These are phyloP conservation scores for Penicillium dipodomyicola DNA, from an alignment of 495 filamentous ascomycete species.

Conservation along the genomic window DNA sequence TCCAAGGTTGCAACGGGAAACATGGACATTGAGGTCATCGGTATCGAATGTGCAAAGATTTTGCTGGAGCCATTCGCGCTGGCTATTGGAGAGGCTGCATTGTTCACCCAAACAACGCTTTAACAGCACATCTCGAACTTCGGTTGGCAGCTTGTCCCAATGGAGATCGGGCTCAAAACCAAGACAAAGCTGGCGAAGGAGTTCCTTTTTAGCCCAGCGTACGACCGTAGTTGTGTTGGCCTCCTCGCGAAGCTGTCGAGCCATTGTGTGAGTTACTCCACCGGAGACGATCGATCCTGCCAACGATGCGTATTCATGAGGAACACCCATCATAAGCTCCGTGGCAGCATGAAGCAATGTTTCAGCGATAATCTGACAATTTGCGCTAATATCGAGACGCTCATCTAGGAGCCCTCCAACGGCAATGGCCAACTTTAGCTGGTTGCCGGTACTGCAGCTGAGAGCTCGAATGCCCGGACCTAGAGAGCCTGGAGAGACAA, in stretches of 20 bases:
- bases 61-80: constrained; percentile 36
- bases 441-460: constrained; percentile 38
- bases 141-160: constrained; percentile 42
- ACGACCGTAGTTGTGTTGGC: constrained; percentile 32
- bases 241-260: constrained; percentile 39
- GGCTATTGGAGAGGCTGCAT: constrained; percentile 26
- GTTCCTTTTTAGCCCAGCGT: constrained; percentile 45
- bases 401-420: constrained; percentile 38
- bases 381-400: constrained; percentile 43
- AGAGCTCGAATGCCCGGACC: constrained; percentile 49
- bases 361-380: constrained; percentile 53
- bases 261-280: constrained; percentile 39
- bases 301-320: constrained; percentile 50
- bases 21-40: constrained; percentile 33
- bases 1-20: constrained; percentile 45
- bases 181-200: constrained; percentile 42
- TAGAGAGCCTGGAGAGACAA: constrained; percentile 42
- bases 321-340: constrained; percentile 48
- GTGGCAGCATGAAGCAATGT: constrained; percentile 53
- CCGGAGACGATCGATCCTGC: constrained; percentile 46
- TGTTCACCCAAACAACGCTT: constrained; percentile 39
- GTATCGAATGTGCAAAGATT: constrained; percentile 41
- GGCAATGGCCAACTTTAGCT: constrained; percentile 42
- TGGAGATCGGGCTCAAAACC: constrained; percentile 43
- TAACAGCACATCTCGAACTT: constrained; percentile 35